phyloP scores from a whole-genome alignment of 2,329 filamentous ascomycete genomes.

The Diplodia intermedia region DNA sequence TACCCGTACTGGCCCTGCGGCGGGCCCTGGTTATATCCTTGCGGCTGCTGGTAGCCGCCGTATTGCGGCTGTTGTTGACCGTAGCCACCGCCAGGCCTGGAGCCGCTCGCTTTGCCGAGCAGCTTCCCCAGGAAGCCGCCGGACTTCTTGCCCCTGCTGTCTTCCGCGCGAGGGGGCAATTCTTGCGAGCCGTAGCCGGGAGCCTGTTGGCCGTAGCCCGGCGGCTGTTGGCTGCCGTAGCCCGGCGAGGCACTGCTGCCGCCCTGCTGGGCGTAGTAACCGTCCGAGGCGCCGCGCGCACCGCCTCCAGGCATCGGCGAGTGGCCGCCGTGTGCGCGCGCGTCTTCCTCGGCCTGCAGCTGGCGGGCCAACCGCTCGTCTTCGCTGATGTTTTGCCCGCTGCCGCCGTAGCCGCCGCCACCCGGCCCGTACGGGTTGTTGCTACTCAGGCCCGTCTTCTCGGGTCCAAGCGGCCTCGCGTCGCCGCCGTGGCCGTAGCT shows the following conservation, averaged over 20 bases:
- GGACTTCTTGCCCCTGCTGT: conserved; percentile 50
- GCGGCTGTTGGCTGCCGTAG: conserved; percentile 40
- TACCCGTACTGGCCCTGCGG: conserved; percentile 44
- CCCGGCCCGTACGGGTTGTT: conserved; percentile 74
- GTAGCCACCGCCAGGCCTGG: conserved; percentile 19
- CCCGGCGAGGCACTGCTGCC: conserved; percentile 23
- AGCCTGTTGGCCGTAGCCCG: conserved; percentile 42
- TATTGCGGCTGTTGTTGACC: conserved; percentile 35
- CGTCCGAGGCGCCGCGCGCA: conserved; percentile 44
- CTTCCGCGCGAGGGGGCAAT: conserved; percentile 39
- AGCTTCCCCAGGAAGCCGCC: conserved; percentile 60
- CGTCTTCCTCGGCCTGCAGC: conserved; percentile 84
- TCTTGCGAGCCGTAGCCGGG: conserved; percentile 39
- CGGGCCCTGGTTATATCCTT: conserved; percentile 40
- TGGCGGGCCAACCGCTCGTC: conserved; percentile 78
- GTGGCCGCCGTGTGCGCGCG: conserved; percentile 55
- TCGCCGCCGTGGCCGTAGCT: conserved; percentile 62
- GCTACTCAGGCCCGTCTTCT: conserved; percentile 60
- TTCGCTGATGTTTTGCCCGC: conserved; percentile 56
- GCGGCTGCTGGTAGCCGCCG: conserved; percentile 38
- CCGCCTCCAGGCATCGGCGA: conserved; percentile 37
- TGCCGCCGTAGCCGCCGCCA: conserved; percentile 22
- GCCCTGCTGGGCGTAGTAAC: conserved; percentile 54
- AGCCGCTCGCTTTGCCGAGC: conserved; percentile 51
- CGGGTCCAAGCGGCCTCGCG: conserved; percentile 52